Evolutionary conservation across 2,329 filamentous ascomycete genomes (phyloP).

Genomic region (Colletotrichum sp.): DNA sequence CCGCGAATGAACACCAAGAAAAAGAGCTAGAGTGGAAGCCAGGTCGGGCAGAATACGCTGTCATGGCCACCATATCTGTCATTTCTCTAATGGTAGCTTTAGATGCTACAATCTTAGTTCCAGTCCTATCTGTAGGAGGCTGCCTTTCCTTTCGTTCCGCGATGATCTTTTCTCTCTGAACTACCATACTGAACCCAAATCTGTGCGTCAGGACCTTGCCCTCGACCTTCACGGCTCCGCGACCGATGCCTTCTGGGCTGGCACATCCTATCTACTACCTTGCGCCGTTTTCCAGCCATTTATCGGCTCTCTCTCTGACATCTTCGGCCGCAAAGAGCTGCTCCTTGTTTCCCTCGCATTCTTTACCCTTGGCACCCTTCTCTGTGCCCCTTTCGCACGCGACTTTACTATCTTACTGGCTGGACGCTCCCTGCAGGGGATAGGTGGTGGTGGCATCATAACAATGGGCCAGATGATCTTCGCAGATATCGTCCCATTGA

Average conservation of each 20-base stretch:
- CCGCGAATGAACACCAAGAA: background rate
- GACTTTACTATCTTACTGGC: conserved; percentile 5
- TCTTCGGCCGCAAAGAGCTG: background rate
- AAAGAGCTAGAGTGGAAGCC: conserved; percentile 35
- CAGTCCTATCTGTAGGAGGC: conserved; percentile 43
- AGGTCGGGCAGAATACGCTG: conserved; percentile 41
- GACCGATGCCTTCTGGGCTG: background rate
- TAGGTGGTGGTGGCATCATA: conserved; percentile 20
- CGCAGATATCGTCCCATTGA: conserved; percentile 4
- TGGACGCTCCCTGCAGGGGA: conserved; percentile 12
- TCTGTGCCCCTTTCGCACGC: background rate
- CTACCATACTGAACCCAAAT: background rate
- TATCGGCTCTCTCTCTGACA: background rate
- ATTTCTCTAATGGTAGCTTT: conserved; percentile 54
- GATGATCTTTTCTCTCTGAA: background rate
- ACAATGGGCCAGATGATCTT: conserved; percentile 15
- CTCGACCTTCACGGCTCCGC: background rate
- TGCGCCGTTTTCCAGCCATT: background rate
- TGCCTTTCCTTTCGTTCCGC: background rate
- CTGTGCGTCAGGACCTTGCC: background rate
- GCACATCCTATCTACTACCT: background rate
- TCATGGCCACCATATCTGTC: conserved; percentile 45
- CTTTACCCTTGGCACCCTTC: background rate
- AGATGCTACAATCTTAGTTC: conserved; percentile 51
- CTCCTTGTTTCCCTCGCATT: background rate